Evolutionary conservation across 768 basidiomycete genomes (phyloP).

Genomic region (Gymnopilus junonius): DNA sequence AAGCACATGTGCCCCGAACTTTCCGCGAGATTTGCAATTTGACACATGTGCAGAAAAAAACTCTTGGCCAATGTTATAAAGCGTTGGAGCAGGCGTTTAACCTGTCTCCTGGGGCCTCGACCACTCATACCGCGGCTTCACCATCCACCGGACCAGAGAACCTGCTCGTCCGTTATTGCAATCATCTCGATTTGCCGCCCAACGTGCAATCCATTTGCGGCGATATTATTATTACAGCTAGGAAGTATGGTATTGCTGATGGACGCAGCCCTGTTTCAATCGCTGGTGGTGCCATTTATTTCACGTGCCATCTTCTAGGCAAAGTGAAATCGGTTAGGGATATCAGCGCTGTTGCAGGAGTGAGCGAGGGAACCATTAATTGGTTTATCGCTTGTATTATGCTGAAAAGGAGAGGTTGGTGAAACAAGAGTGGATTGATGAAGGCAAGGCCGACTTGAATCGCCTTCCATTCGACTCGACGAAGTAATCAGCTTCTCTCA

Average conservation of each 20-base stretch:
- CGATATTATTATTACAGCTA: constrained; percentile 80
- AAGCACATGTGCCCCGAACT: constrained; percentile 93
- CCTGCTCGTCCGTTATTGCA: constrained; percentile 91
- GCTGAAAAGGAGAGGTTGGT: constrained; percentile 76
- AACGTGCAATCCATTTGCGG: constrained; percentile 83
- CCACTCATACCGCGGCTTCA: constrained; percentile 48
- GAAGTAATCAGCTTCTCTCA: constrained; percentile 33
- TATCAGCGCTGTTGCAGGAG: constrained; percentile 89
- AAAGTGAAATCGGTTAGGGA: constrained; percentile 78
- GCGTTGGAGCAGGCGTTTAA: constrained; percentile 89
- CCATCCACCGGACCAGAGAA: constrained; percentile 77
- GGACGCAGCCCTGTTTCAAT: constrained; percentile 97
- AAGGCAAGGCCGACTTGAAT: constrained; percentile 67
- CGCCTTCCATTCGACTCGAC: constrained; percentile 45
- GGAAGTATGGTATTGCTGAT: constrained; percentile 87
- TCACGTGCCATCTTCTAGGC: constrained; percentile 84
- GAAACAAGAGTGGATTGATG: constrained; percentile 85
- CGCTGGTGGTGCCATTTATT: constrained; percentile 95
- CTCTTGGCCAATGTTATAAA: constrained; percentile 92
- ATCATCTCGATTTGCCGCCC: constrained; percentile 84
- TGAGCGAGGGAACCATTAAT: constrained; percentile 94
- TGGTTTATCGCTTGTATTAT: constrained; percentile 84
- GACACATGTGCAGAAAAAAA: constrained; percentile 94
- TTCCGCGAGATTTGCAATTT: constrained; percentile 96
- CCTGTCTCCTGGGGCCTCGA: constrained; percentile 79